Evolutionary conservation across 2,329 filamentous ascomycete genomes (phyloP).

Genomic region (Fusarium miscanthi): DNA sequence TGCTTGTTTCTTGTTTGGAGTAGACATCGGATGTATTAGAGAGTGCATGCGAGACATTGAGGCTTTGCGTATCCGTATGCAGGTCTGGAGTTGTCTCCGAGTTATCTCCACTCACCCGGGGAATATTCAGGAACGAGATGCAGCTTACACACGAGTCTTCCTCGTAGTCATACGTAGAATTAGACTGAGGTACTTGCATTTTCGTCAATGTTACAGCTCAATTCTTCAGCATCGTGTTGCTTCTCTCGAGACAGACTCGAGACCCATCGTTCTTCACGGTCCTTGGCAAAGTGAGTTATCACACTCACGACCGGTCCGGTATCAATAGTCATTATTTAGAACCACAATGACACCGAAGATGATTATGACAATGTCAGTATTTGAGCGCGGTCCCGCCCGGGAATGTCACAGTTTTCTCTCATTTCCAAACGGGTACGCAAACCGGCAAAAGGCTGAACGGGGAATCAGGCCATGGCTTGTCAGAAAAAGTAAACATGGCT

Average conservation of each 20-base stretch:
- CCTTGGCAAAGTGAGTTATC: neutral
- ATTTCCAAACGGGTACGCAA: neutral
- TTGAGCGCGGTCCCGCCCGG: slow-evolving; percentile 3
- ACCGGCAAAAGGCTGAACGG: neutral
- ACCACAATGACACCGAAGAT: neutral
- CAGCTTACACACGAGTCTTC: neutral
- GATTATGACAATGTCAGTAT: neutral
- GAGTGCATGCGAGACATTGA: neutral
- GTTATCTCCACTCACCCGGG: slow-evolving; percentile 3
- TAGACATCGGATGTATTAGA: neutral
- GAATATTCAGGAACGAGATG: slow-evolving; percentile 12
- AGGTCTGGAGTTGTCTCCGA: neutral
- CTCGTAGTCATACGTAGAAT: neutral
- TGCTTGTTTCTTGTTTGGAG: neutral
- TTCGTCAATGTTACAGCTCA: neutral
- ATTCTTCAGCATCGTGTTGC: neutral
- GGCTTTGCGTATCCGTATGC: neutral
- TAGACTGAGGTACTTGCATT: neutral
- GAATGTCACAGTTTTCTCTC: slow-evolving; percentile 19
- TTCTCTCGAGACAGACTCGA: neutral
- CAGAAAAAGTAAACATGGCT: slow-evolving; percentile 35
- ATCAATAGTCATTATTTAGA: neutral
- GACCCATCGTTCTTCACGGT: neutral
- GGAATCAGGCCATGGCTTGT: slow-evolving; percentile 33
- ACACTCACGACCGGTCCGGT: neutral